Conservation (phyloP, 2,329 filamentous ascomycete genomes). For the Exserohilum rostratum region DNA sequence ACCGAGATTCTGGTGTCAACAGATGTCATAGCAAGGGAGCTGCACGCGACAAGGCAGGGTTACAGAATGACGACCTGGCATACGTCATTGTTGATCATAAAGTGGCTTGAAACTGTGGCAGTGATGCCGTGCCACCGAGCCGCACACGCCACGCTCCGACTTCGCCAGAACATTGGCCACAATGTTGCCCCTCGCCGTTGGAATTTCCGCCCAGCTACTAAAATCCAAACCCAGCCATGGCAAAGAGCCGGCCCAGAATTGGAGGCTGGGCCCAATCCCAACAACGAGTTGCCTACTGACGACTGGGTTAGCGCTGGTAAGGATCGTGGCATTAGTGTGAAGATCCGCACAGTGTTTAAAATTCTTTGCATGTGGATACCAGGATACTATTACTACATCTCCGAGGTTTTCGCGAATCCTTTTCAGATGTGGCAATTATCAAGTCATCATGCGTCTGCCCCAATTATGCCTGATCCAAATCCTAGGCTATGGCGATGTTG, state of each 20-base stretch:
- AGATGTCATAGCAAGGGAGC: background rate
- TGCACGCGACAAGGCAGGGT: slow-evolving; percentile 16
- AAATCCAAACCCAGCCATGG: too few relatives aligned
- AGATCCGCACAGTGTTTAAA: background rate
- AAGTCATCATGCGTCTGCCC: too few relatives aligned
- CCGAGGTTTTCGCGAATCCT: background rate
- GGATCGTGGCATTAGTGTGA: background rate
- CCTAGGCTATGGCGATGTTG: too few relatives aligned
- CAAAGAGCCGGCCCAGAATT: background rate
- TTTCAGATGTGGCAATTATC: background rate
- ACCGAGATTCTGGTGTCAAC: slow-evolving; percentile 1
- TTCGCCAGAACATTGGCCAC: background rate
- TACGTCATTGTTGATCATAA: slow-evolving; percentile 13
- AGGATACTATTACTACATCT: background rate
- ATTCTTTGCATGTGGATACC: background rate
- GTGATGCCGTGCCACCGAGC: background rate
- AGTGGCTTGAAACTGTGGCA: slow-evolving; percentile 14
- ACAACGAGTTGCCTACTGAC: background rate
- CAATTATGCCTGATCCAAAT: too few relatives aligned
- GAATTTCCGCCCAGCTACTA: background rate
- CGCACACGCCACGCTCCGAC: too few relatives aligned
- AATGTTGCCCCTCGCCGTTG: background rate
- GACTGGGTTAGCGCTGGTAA: background rate
- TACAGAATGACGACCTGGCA: background rate
- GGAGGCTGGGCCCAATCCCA: background rate